phyloP scores from a whole-genome alignment of 2,329 filamentous ascomycete species.

The Rasamsonia emersonii region DNA sequence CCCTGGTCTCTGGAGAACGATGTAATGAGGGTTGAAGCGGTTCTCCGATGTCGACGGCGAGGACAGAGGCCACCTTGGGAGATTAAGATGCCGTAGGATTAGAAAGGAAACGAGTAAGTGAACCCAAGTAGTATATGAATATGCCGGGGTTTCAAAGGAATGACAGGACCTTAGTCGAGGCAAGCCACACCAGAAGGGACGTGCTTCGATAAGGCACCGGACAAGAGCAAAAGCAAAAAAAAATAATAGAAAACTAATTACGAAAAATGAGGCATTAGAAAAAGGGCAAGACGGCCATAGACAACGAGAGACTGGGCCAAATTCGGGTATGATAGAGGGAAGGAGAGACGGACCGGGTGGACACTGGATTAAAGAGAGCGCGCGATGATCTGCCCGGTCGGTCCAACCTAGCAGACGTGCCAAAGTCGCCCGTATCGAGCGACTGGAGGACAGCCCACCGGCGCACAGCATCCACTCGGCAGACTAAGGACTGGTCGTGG shows the following conservation, averaged over 20 bases:
- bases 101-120: no score
- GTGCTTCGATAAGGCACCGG: conserved; percentile 18
- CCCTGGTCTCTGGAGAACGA: no score
- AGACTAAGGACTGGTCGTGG: conserved; percentile 9
- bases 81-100: no score
- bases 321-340: conserved; percentile 14
- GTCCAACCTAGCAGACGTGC: no score
- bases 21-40: no score
- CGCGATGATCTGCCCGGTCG: conserved; percentile 21
- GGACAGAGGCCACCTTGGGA: no score
- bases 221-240: conserved; percentile 19
- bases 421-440: no score
- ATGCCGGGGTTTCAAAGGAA: conserved; percentile 26
- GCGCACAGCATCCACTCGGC: no score
- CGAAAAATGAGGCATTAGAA: conserved; percentile 22
- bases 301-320: conserved; percentile 26
- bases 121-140: no score
- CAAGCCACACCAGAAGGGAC: conserved; percentile 14
- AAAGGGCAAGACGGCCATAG: conserved; percentile 18
- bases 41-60: no score
- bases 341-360: conserved; percentile 13
- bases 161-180: conserved; percentile 24
- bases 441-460: no score
- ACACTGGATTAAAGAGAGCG: conserved; percentile 25
- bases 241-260: conserved; percentile 17